These are phyloP conservation scores for Lentinula detonsa DNA, from an alignment of 768 basidiomycete species.

Conservation along the genomic window DNA sequence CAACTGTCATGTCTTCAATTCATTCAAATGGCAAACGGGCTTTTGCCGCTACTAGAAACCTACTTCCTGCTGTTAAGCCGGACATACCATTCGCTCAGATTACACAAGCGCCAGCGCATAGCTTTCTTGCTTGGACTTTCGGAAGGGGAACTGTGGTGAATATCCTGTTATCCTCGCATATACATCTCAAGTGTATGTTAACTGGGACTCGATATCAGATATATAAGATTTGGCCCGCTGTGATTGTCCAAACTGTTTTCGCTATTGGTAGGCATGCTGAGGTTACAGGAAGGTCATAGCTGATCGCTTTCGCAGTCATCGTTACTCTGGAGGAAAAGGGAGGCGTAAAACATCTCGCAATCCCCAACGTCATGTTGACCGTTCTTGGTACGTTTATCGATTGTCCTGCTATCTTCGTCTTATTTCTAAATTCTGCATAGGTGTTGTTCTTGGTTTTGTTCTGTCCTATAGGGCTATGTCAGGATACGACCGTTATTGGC, in stretches of 20 bases:
- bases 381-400: constrained; percentile 3
- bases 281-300: background rate
- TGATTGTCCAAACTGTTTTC: constrained; percentile 6
- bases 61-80: constrained; percentile 7
- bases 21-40: background rate
- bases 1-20: background rate
- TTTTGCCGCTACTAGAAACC: background rate
- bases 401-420: background rate
- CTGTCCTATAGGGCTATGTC: constrained; percentile 5
- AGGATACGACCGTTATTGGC: constrained; percentile 32
- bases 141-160: constrained; percentile 7
- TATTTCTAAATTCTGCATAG: background rate
- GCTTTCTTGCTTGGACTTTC: constrained; percentile 9
- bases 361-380: constrained; percentile 6
- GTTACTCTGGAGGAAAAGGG: constrained; percentile 2
- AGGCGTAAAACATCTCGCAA: background rate
- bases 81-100: constrained; percentile 3
- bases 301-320: background rate
- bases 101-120: constrained; percentile 7
- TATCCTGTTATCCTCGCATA: background rate
- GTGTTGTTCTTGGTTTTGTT: constrained; percentile 45
- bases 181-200: background rate
- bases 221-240: constrained; percentile 9
- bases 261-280: background rate
- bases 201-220: background rate